Conservation (phyloP, 2,329 filamentous ascomycete genomes). For the Trichoderma koningiopsis region DNA sequence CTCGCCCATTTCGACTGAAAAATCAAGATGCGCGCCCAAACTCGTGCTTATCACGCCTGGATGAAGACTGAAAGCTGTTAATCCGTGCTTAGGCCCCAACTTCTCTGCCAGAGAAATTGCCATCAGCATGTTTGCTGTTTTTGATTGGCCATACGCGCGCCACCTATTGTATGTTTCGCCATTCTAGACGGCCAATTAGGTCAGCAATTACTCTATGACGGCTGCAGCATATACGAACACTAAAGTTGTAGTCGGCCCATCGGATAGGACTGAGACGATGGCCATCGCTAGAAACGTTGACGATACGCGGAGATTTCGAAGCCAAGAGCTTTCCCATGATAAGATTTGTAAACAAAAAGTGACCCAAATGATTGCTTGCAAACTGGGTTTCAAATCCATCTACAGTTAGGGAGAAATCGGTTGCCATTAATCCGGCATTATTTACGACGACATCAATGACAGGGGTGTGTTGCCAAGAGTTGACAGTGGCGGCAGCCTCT, state of each 20-base stretch:
- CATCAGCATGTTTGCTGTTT: conserved; percentile 14
- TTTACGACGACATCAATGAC: conserved; percentile 46
- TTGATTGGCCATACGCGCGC: conserved; percentile 17
- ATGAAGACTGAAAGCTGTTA: conserved; percentile 40
- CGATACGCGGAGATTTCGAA: conserved; percentile 37
- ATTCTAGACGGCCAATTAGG: background rate
- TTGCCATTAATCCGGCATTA: conserved; percentile 48
- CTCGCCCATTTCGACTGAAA: background rate
- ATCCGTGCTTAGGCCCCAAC: conserved; percentile 33
- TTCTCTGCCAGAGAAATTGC: conserved; percentile 38
- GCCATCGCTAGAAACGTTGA: conserved; percentile 46
- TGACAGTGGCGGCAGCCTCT: conserved; percentile 40
- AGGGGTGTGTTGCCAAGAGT: conserved; percentile 29
- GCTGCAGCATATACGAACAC: conserved; percentile 26
- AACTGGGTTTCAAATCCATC: conserved; percentile 45
- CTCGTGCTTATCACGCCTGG: conserved; percentile 38
- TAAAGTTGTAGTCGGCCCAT: conserved; percentile 49
- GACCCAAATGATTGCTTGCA: conserved; percentile 43
- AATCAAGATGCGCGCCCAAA: conserved; percentile 33
- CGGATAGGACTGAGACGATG: conserved; percentile 46
- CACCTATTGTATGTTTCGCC: conserved; percentile 17
- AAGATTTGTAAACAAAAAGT: conserved; percentile 45
- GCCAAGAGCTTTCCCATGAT: conserved; percentile 38
- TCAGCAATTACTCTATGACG: background rate
- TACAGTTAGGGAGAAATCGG: conserved; percentile 35